Conservation (phyloP, 1,139 yeast genomes). For the Protomyces pachydermus region DNA sequence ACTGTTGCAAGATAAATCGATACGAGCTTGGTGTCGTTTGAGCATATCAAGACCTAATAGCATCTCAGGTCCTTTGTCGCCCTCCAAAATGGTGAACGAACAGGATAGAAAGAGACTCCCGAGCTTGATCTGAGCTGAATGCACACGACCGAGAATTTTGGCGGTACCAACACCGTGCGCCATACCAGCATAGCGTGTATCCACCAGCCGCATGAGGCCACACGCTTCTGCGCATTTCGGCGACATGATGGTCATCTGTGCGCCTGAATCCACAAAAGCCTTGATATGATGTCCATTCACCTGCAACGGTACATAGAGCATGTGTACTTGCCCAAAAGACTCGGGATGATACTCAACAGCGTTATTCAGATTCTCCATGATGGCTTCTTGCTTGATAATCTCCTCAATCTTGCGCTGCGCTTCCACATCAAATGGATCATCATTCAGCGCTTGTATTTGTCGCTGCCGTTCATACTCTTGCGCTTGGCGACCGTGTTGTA, state of each 20-base stretch:
- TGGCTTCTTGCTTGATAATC: conserved; percentile 57
- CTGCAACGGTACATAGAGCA: conserved; percentile 73
- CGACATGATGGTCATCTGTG: conserved; percentile 80
- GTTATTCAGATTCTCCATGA: conserved; percentile 68
- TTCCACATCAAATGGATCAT: conserved; percentile 70
- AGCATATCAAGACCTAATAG: conserved; percentile 61
- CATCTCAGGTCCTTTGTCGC: conserved; percentile 48
- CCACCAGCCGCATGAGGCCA: conserved; percentile 70
- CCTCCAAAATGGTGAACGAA: conserved; percentile 71
- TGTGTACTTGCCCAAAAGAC: conserved; percentile 68
- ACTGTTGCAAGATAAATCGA: conserved; percentile 66
- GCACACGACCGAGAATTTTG: conserved; percentile 74
- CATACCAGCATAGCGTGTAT: conserved; percentile 69
- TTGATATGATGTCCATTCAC: conserved; percentile 76
- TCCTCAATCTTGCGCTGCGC: conserved; percentile 65
- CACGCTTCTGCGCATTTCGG: conserved; percentile 70
- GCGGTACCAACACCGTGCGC: conserved; percentile 90
- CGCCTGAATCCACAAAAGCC: conserved; percentile 96
- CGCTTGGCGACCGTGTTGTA: conserved; percentile 11
- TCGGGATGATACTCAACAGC: conserved; percentile 91
- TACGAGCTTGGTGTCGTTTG: conserved; percentile 75
- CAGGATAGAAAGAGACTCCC: conserved; percentile 68
- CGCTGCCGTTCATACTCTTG: conserved; percentile 19
- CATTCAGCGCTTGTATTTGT: conserved; percentile 40
- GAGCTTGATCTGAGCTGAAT: conserved; percentile 78